Conservation (phyloP, 2,329 filamentous ascomycete genomes). For the Botrytis pseudocinerea region DNA sequence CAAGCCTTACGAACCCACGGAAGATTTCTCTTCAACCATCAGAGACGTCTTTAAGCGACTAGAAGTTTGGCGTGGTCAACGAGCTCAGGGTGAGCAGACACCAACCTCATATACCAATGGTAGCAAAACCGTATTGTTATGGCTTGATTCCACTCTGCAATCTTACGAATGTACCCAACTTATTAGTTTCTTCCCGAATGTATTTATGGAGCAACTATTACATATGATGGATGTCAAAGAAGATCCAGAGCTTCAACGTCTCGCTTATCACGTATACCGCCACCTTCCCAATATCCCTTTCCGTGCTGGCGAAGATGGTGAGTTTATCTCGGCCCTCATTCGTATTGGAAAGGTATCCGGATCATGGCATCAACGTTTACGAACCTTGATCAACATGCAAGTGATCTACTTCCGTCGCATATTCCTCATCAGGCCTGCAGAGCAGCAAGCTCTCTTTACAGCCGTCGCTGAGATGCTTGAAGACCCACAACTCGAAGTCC, state of each 20-base stretch:
- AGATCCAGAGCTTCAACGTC: constrained; percentile 88
- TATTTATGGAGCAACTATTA: constrained; percentile 87
- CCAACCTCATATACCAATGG: constrained; percentile 93
- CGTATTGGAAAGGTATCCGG: constrained; percentile 79
- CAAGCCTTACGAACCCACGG: constrained; percentile 75
- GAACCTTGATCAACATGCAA: constrained; percentile 97
- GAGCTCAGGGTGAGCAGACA: constrained; percentile 84
- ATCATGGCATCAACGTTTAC: constrained; percentile 93
- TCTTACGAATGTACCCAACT: constrained; percentile 92
- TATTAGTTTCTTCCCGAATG: constrained; percentile 83
- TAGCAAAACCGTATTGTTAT: constrained; percentile 92
- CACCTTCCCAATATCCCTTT: constrained; percentile 96
- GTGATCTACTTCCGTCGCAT: constrained; percentile 97
- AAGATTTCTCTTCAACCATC: constrained; percentile 73
- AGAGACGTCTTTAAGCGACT: constrained; percentile 74
- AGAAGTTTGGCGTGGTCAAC: constrained; percentile 83
- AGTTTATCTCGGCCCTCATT: constrained; percentile 83
- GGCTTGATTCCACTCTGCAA: constrained; percentile 88
- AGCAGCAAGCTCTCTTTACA: constrained; percentile 80
- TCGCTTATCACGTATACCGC: constrained; percentile 95
- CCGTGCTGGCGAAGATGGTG: constrained; percentile 77
- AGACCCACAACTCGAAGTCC: constrained; percentile 89
- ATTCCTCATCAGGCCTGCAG: constrained; percentile 74
- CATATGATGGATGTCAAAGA: constrained; percentile 99
- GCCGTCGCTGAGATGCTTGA: constrained; percentile 96